Conservation (phyloP, 192 early-diverging fungal genomes). For the Backusella psychrophila region DNA sequence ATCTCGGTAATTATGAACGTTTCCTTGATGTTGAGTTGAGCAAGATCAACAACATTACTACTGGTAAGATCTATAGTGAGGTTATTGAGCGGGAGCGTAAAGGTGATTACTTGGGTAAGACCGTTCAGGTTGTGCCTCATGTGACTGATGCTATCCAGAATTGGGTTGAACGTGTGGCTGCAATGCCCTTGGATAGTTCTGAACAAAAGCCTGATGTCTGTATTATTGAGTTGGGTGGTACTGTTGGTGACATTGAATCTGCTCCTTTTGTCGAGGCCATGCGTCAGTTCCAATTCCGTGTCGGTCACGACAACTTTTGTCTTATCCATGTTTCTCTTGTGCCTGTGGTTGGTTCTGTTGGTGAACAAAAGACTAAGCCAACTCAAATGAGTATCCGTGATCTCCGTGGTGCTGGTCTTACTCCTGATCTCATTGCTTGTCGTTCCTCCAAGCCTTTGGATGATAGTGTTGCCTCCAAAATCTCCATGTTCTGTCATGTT, state of each 20-base stretch:
- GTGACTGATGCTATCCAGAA: slow-evolving; percentile 97
- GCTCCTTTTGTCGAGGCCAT: slow-evolving; percentile 99
- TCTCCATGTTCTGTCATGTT: slow-evolving; percentile 99
- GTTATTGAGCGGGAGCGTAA: slow-evolving; percentile 94
- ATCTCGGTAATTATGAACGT: slow-evolving; percentile 99
- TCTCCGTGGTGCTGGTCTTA: slow-evolving; percentile 90
- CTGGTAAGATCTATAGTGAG: slow-evolving; percentile 95
- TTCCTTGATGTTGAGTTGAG: slow-evolving; percentile 93
- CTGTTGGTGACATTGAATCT: slow-evolving; percentile 98
- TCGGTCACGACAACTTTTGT: slow-evolving; percentile 97
- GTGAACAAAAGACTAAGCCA: slow-evolving; percentile 99
- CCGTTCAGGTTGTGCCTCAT: slow-evolving; percentile 98
- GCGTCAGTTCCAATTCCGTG: slow-evolving; percentile 99
- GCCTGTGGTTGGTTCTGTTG: slow-evolving; percentile 95
- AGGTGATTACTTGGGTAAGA: slow-evolving; percentile 98
- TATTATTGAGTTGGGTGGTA: slow-evolving; percentile 97
- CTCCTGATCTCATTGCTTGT: slow-evolving; percentile 97
- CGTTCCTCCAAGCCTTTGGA: slow-evolving; percentile 84
- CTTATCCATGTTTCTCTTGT: slow-evolving; percentile 97
- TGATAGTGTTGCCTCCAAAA: slow-evolving; percentile 82
- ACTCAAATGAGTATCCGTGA: slow-evolving; percentile 96
- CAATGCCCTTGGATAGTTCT: slow-evolving; percentile 79
- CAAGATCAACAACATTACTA: slow-evolving; percentile 98
- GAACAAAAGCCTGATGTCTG: slow-evolving; percentile 91
- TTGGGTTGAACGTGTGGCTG: slow-evolving; percentile 96